Evolutionary conservation across 441 rosid species (phyloP).

Genomic region (Gossypium schwendimanii): DNA sequence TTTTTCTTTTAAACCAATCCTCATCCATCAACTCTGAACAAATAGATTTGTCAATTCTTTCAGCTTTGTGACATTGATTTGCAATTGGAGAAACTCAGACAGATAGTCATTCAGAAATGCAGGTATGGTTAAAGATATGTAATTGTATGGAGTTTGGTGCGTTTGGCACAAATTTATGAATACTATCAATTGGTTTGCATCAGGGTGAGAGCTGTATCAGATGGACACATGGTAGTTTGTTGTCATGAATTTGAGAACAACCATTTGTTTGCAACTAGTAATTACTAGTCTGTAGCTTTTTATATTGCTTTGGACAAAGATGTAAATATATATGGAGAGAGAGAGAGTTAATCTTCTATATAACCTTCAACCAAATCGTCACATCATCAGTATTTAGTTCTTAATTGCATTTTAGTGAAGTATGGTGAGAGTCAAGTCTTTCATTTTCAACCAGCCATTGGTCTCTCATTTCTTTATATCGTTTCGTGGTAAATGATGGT

Average conservation of each 20-base stretch:
- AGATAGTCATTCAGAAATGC: slow-evolving; percentile 71
- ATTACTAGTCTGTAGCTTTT: neutral
- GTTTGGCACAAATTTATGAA: neutral
- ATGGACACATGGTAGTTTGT: neutral
- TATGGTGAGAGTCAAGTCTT: neutral
- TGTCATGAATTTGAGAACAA: neutral
- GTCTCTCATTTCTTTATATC: neutral
- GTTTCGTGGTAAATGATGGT: neutral
- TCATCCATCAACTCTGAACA: neutral
- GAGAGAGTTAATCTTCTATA: slow-evolving; percentile 2
- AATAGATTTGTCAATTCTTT: slow-evolving; percentile 14
- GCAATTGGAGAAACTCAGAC: slow-evolving; percentile 77
- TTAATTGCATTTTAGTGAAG: neutral
- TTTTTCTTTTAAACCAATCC: neutral
- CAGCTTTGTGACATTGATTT: slow-evolving; percentile 71
- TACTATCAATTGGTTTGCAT: neutral
- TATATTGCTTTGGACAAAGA: neutral
- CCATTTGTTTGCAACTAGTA: neutral
- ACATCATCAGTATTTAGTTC: neutral
- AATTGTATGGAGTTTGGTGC: neutral
- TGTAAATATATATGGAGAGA: neutral
- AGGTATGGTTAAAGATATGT: slow-evolving; percentile 38
- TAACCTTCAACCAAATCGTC: neutral
- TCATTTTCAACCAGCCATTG: neutral
- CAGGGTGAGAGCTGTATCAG: neutral